phyloP scores from a whole-genome alignment of 805 yeast genomes.

The Cyberlindnera suaveolens region DNA sequence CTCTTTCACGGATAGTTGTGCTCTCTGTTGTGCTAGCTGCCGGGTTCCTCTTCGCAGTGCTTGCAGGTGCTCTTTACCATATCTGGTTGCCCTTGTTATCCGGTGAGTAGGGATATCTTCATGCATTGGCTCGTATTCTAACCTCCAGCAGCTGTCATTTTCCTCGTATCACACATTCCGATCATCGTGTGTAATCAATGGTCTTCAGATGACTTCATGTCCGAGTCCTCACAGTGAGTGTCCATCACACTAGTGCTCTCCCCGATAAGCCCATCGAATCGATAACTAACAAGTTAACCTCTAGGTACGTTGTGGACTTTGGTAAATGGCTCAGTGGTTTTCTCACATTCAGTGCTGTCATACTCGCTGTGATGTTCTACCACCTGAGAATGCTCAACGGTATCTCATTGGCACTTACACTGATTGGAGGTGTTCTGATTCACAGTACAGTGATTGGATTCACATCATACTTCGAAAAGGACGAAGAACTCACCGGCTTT shows the following conservation, averaged over 20 bases:
- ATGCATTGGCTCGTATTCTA: background rate
- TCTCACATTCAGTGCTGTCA: constrained; percentile 53
- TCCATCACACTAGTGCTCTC: background rate
- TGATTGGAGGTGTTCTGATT: constrained; percentile 63
- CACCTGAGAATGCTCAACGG: constrained; percentile 57
- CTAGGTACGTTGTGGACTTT: constrained; percentile 48
- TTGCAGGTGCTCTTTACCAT: constrained; percentile 69
- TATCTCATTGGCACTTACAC: constrained; percentile 55
- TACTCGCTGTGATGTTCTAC: constrained; percentile 53
- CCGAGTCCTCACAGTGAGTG: constrained; percentile 35
- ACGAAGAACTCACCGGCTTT: constrained; percentile 28
- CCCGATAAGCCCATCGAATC: no score
- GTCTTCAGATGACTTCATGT: constrained; percentile 48
- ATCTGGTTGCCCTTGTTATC: constrained; percentile 75
- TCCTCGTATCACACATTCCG: constrained; percentile 53
- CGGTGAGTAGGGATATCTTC: constrained; percentile 26
- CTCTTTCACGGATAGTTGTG: constrained; percentile 66
- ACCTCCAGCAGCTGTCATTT: constrained; percentile 32
- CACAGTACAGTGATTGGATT: constrained; percentile 69
- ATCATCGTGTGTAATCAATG: constrained; percentile 43
- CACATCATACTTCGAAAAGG: constrained; percentile 54
- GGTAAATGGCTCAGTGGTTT: constrained; percentile 68
- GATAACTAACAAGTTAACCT: constrained; percentile 6
- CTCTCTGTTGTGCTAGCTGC: constrained; percentile 69
- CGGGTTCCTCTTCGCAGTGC: constrained; percentile 68